Percentiles rank a stretch among this genome's conserved stretches.
Evolutionary conservation across 768 basidiomycete species (phyloP).

Genomic region (Trametes cubensis): DNA sequence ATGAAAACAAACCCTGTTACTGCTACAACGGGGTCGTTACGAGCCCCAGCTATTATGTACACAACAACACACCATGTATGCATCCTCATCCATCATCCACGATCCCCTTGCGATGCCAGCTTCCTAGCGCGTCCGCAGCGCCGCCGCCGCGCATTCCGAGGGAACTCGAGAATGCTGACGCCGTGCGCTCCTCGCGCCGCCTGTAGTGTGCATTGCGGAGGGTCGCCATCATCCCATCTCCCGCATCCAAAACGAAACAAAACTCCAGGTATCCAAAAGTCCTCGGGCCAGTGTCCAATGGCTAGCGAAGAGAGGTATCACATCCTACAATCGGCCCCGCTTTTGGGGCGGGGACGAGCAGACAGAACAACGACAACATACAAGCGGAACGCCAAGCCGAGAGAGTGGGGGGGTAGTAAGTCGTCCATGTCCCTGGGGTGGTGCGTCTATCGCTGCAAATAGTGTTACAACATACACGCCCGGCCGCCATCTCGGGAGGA

Average conservation of each 20-base stretch:
- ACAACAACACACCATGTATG: background rate
- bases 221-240: no score
- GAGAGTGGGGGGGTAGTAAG: background rate
- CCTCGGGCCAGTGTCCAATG: slow-evolving; percentile 9
- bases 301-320: background rate
- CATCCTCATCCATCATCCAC: no score
- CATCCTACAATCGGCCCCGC: background rate
- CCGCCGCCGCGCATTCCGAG: no score
- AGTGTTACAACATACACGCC: slow-evolving; percentile 10
- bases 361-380: background rate
- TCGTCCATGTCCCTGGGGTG: background rate
- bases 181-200: no score
- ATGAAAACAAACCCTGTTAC: slow-evolving; percentile 9
- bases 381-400: background rate
- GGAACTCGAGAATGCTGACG: no score
- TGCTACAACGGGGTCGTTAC: slow-evolving; percentile 18
- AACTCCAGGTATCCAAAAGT: slow-evolving; percentile 1
- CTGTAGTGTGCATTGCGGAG: no score
- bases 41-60: slow-evolving; percentile 18
- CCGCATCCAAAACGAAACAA: no score
- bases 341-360: background rate
- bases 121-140: no score
- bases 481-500: background rate
- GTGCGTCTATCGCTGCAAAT: slow-evolving; percentile 4
- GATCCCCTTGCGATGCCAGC: no score